phyloP scores from a whole-genome alignment of 2,329 filamentous ascomycete genomes.

The Penicillium hordei region DNA sequence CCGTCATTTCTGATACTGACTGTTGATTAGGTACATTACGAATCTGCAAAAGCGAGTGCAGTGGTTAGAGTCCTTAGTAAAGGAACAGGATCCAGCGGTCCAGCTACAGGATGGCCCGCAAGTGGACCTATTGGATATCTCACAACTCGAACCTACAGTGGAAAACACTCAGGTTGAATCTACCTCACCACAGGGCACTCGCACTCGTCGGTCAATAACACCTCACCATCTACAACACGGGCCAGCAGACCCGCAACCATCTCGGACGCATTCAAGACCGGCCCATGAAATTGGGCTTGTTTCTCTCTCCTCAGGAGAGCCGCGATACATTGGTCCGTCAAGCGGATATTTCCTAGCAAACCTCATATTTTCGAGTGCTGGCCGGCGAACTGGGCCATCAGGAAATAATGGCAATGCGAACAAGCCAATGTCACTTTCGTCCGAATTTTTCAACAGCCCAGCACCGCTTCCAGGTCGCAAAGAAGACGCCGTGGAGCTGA shows the following conservation, averaged over 20 bases:
- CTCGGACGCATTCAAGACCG: conserved; percentile 18
- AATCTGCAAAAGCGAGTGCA: conserved; percentile 45
- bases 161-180: neutral
- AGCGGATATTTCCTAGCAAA: conserved; percentile 57
- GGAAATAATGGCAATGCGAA: conserved; percentile 2
- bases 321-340: conserved; percentile 56
- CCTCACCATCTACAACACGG: conserved; percentile 14
- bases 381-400: conserved; percentile 22
- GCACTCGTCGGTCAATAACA: neutral
- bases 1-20: neutral
- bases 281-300: conserved; percentile 57
- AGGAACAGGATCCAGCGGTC: conserved; percentile 45
- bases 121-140: conserved; percentile 6
- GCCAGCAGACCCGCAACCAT: conserved; percentile 8
- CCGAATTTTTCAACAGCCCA: conserved; percentile 31
- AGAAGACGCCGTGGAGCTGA: conserved; percentile 45
- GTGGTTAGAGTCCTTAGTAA: conserved; percentile 51
- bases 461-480: conserved; percentile 30
- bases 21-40: conserved; percentile 32
- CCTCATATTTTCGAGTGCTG: conserved; percentile 47
- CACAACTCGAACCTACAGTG: conserved; percentile 1
- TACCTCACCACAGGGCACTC: neutral
- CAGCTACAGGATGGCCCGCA: conserved; percentile 36
- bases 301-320: conserved; percentile 50
- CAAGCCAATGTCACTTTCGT: conserved; percentile 25